Conservation (phyloP, 257 asterid genomes). For the Solanum sejunctum region DNA sequence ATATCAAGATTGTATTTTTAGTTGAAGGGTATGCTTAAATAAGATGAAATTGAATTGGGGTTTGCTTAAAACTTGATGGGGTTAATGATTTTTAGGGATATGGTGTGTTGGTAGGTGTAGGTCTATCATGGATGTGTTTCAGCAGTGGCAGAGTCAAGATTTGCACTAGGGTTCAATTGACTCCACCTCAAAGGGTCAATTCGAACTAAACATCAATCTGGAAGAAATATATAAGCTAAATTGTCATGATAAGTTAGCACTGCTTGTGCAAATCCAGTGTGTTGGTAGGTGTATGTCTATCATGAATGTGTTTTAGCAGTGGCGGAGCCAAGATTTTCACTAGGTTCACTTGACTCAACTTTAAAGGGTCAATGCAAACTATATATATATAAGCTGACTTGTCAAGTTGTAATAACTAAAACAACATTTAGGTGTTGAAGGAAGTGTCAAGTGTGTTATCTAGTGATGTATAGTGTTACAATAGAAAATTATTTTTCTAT, state of each 20-base stretch:
- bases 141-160: background rate
- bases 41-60: background rate
- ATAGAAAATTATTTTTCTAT: no score
- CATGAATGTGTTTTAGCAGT: no score
- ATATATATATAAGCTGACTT: no score
- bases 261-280: no score
- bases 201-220: no score
- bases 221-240: no score
- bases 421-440: background rate
- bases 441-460: background rate
- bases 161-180: background rate
- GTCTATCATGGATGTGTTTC: background rate
- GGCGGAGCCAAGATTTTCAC: no score
- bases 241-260: no score
- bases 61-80: background rate
- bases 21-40: background rate
- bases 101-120: conserved; percentile 22
- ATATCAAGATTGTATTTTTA: background rate
- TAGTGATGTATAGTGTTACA: background rate
- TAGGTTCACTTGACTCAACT: no score
- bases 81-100: background rate
- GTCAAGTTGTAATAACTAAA: background rate
- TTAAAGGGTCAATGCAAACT: no score
- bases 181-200: background rate
- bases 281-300: no score